Evolutionary conservation across 257 asterid genomes (phyloP).

Genomic region (Solanum acaule): DNA sequence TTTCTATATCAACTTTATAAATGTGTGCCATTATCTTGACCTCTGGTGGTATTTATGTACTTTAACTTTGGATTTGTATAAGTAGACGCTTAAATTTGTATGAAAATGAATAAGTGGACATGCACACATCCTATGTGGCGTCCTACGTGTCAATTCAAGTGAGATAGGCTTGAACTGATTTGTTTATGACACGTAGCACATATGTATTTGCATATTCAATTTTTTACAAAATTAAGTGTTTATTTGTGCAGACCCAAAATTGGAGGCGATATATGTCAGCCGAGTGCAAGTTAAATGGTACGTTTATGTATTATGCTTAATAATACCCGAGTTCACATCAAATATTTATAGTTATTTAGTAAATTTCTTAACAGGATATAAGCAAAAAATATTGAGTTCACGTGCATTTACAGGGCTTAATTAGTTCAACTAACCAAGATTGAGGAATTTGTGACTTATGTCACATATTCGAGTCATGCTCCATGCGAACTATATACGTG

Average conservation of each 20-base stretch:
- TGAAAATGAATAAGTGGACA: too few relatives aligned
- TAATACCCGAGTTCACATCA: background rate
- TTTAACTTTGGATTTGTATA: too few relatives aligned
- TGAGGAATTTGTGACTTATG: background rate
- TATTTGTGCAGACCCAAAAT: accelerated
- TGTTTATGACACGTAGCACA: background rate
- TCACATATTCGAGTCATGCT: background rate
- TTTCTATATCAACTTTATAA: background rate
- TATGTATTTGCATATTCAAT: accelerated
- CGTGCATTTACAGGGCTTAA: background rate
- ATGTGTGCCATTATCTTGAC: background rate
- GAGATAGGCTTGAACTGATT: background rate
- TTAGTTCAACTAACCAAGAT: background rate
- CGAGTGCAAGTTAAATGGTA: background rate
- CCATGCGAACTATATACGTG: too few relatives aligned
- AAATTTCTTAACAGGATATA: background rate
- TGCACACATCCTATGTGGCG: too few relatives aligned
- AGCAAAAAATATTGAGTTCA: background rate
- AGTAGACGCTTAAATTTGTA: too few relatives aligned
- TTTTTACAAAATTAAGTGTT: too few relatives aligned
- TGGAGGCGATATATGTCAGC: background rate
- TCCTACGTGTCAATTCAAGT: background rate
- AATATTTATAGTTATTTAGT: background rate
- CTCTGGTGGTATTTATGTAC: too few relatives aligned
- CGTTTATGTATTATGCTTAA: background rate